Evolutionary conservation across 73 alveolate genomes (phyloP).

Genomic region (Tetrahymena thermophila): DNA sequence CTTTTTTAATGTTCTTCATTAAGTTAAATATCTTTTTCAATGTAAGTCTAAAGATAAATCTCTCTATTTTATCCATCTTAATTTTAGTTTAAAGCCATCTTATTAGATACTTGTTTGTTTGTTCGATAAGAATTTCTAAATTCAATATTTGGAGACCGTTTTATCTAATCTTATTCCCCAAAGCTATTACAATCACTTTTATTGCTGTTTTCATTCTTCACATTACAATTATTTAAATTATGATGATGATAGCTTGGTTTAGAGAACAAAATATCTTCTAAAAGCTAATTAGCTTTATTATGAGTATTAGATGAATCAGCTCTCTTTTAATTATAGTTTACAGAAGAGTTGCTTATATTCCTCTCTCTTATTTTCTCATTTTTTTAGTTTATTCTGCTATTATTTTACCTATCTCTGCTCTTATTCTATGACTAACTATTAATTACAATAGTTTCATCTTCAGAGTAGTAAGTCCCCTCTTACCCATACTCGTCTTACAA

Average conservation of each 20-base stretch:
- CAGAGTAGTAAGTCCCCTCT: not conserved
- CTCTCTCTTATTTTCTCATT: not conserved
- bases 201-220: not conserved
- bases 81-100: not conserved
- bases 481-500: not conserved
- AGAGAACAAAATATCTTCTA: not conserved
- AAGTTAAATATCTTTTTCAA: not conserved
- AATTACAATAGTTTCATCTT: not conserved
- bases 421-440: not conserved
- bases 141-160: not conserved
- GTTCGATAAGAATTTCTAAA: not conserved
- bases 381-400: not conserved
- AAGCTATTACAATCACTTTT: not conserved
- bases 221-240: not conserved
- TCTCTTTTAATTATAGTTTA: not conserved
- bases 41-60: not conserved
- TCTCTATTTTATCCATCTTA: not conserved
- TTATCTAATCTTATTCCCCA: not conserved
- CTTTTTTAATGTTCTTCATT: not conserved
- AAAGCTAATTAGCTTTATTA: not conserved
- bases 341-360: not conserved
- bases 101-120: not conserved
- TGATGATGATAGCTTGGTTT: not conserved
- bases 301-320: not conserved
- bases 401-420: not conserved